Percentiles rank a stretch among this genome's conserved stretches.
Evolutionary conservation across 768 basidiomycete species (phyloP).

Genomic region (Tulasnella sp.): DNA sequence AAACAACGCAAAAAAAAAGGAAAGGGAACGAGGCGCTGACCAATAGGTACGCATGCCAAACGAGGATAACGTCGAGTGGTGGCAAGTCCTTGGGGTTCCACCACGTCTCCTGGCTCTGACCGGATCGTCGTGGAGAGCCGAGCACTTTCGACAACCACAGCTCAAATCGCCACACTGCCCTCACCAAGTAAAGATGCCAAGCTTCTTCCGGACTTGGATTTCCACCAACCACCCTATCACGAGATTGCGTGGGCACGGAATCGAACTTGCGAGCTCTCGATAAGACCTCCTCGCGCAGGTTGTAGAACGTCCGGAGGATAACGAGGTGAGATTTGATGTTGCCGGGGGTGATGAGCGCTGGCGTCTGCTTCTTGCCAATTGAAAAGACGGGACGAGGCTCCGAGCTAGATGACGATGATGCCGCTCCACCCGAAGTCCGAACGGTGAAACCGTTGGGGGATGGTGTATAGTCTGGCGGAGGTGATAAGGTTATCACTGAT

Average conservation of each 20-base stretch:
- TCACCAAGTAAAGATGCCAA: conserved; percentile 17
- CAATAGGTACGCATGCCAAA: conserved; percentile 18
- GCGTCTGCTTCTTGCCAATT: neutral
- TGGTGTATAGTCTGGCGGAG: too few species aligned
- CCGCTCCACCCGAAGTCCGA: too few species aligned
- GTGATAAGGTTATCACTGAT: too few species aligned
- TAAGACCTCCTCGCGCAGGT: neutral
- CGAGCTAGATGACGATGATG: too few species aligned
- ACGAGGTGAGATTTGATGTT: neutral
- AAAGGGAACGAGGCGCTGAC: conserved; percentile 3
- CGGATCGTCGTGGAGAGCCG: neutral
- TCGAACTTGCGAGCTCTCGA: neutral
- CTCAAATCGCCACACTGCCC: conserved; percentile 19
- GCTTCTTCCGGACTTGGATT: neutral
- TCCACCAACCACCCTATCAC: neutral
- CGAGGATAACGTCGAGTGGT: conserved; percentile 20
- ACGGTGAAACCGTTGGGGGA: too few species aligned
- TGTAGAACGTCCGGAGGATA: neutral
- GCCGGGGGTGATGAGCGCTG: neutral
- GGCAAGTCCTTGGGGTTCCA: neutral
- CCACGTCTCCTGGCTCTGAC: neutral
- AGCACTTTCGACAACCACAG: conserved; percentile 9
- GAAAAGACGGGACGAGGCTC: too few species aligned
- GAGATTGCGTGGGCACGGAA: neutral
- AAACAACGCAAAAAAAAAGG: too few species aligned